Evolutionary conservation across 176 grass and related monocot genomes (phyloP), one percentile per base, ranked within the genome.

Genomic region (Leersia perrieri): DNA sequence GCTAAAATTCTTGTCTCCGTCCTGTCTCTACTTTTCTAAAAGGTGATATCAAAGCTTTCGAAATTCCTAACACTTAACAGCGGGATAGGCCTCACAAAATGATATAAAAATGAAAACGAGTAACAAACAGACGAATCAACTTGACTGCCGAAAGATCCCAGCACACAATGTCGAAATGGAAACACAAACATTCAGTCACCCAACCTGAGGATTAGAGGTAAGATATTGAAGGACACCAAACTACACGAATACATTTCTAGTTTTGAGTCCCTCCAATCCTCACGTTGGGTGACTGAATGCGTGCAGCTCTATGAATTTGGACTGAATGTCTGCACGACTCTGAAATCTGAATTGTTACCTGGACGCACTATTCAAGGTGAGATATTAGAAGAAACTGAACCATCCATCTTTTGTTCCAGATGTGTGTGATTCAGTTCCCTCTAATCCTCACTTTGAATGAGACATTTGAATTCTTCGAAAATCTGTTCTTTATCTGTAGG

Each of bases 301-400:
- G 11, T 47, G 4, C 44, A 47, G 1, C 45, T 18, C 15, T 49
- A 3, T 18, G 15, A 20, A 49, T 39, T 39, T 39, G 6, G 4
- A 39, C 5, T 70, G 1, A 8, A 13, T 23, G 29, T 47, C 26
- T 29, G 35, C 12, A 28, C n/a, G n/a, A 20, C 14, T 45, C 39
- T 57, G n/a, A n/a, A n/a, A n/a, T n/a, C 1, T 72, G 14, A 26
- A 75, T 60, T 4, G 58, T 60, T 31, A 5, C 5, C 6, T 1
- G 45, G 36, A 82, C 34, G 84, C 3, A 44, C 58, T 23, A 33
- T 61, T 36, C 27, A 87, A 90, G 33, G 61, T 74, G 74, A 90
- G 82, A 84, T 88, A 88, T 90, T 86, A 83, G 84, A 90, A 74
- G 87, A 92, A 92, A 92, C 75, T 83, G 71, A 89, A 88, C 75